These are phyloP conservation scores for Diaporthe vaccinii DNA, from an alignment of 2,329 filamentous ascomycete genomes.

Conservation along the genomic window DNA sequence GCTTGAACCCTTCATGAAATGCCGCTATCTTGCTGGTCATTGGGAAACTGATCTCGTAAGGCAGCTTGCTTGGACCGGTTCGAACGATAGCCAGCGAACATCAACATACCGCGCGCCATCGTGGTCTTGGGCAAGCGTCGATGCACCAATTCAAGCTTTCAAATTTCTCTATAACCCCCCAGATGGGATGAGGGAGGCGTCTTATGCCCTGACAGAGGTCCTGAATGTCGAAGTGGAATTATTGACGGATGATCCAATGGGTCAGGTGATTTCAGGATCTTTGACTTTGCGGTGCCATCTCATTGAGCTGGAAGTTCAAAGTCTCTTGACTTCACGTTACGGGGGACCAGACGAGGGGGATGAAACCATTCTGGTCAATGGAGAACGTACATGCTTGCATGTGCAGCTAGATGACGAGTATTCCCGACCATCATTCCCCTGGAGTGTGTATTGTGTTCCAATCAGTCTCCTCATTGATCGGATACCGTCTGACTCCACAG, in stretches of 20 bases:
- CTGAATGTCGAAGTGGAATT: neutral
- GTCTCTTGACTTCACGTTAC: neutral
- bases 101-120: constrained; percentile 1
- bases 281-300: constrained; percentile 5
- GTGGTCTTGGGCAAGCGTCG: constrained; percentile 9
- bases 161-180: neutral
- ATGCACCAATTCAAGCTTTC: neutral
- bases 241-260: constrained; percentile 13
- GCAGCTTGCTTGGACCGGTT: neutral
- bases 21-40: constrained; percentile 4
- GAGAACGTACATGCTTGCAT: constrained; percentile 4
- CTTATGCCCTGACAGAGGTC: neutral
- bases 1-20: neutral
- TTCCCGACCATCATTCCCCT: neutral
- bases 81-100: neutral
- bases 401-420: neutral
- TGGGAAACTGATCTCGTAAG: constrained; percentile 2
- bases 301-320: neutral
- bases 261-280: neutral
- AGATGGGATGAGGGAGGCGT: neutral
- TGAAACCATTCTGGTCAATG: constrained; percentile 1
- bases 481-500: neutral
- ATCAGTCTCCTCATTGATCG: neutral
- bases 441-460: constrained; percentile 9
- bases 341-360: neutral